phyloP scores from a whole-genome alignment of 1,139 yeast species.

The Lodderomyces elongisporus region DNA sequence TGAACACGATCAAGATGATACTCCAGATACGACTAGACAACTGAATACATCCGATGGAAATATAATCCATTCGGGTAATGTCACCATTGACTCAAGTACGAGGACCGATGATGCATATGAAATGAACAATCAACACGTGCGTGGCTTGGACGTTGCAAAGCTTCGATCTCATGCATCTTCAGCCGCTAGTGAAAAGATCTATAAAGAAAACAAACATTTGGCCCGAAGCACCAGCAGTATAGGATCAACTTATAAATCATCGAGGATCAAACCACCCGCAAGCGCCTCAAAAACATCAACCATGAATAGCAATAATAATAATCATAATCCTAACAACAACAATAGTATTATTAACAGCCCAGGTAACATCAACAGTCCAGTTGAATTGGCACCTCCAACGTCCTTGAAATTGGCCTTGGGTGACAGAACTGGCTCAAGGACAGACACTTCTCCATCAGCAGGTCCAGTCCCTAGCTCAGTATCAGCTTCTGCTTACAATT shows the following conservation, averaged over 20 bases:
- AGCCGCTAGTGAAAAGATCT: background rate
- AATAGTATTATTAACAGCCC: too few species aligned
- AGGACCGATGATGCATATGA: too few species aligned
- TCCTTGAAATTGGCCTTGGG: constrained; percentile 10
- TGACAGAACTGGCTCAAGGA: constrained; percentile 1
- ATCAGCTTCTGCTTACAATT: background rate
- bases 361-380: background rate
- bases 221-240: constrained; percentile 10
- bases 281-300: too few species aligned
- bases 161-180: too few species aligned
- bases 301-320: constrained; percentile 9
- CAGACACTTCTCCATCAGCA: constrained; percentile 1
- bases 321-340: constrained; percentile 1
- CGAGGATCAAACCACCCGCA: constrained; percentile 14
- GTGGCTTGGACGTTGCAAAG: too few species aligned
- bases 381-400: constrained; percentile 8
- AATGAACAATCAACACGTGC: too few species aligned
- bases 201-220: constrained; percentile 3
- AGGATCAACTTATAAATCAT: constrained; percentile 13
- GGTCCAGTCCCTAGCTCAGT: background rate
- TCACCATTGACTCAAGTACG: too few species aligned
- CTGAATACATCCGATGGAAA: background rate
- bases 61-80: too few species aligned
- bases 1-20: background rate
- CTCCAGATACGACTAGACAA: background rate